Base-by-base conservation (phyloP, 2,329 filamentous ascomycete species). In the Plenodomus biglobosus region DNA sequence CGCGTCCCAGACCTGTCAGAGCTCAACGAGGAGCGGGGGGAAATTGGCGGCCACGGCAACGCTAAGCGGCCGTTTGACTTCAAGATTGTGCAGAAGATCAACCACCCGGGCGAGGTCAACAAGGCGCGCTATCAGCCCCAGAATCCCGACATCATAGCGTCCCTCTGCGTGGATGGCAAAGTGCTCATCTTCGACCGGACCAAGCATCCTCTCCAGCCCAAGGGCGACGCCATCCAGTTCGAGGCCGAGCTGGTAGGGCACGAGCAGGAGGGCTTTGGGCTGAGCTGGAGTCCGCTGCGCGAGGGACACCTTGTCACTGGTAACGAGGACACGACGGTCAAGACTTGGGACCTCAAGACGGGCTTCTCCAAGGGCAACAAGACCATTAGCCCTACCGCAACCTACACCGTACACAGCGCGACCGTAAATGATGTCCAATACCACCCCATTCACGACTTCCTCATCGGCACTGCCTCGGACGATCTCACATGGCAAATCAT, bases 391-490 rank as follows among this genome's bases (percentile, higher is more conserved):
- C 86, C 91, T 11, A 78, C 80, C 4, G 83, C 86, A 40, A 87
- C 83, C 34, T 97, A 94, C 74, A 92, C 85, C 1, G 89, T 96
- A 58, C 95, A 99, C 72, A 85, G 81, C 17, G 86, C 92, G 20
- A 88, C 94, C 44, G 94, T 99, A 68, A 99, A 99, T 71, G 94
- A 99, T 66, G 92, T 99, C 24, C 91, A 97, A 74, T 90, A 95
- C 68, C 92, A 97, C 63, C 92, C 92, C 8, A 82, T 91, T 37
- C 89, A 92, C 55, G 85, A 86, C 61, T 85, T 95, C 55, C 62
- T 69, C 51, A 88, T 99, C 53, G 95, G 92, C 54, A 92, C 89
- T 15, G 94, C 96, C 3, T 97, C 94, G 3, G 94, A 99, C 69
- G 94, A 99, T 69, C 81, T 94, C 59, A 96, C 90, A 7, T 84